These are phyloP conservation scores for Pholiota microspora DNA, from an alignment of 768 basidiomycete genomes.

Conservation along the genomic window DNA sequence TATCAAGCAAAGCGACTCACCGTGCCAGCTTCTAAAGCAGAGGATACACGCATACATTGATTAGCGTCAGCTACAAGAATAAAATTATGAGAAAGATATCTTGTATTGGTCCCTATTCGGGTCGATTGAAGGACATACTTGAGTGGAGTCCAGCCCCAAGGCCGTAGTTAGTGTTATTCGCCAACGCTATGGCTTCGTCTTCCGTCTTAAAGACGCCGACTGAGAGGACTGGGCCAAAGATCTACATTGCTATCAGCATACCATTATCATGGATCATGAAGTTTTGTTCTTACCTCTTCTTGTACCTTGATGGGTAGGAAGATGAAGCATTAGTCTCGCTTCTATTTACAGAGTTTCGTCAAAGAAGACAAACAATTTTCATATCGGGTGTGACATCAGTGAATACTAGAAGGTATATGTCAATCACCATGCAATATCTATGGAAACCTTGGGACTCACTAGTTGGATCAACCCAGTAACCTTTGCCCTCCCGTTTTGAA, in stretches of 20 bases:
- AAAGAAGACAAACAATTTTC: slow-evolving; percentile 61
- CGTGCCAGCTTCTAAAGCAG: slow-evolving; percentile 85
- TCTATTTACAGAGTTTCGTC: slow-evolving; percentile 1
- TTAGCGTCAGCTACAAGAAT: slow-evolving; percentile 62
- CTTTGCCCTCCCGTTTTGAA: slow-evolving; percentile 68
- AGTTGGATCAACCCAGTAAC: slow-evolving; percentile 89
- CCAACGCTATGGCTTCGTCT: slow-evolving; percentile 79
- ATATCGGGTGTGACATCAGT: slow-evolving; percentile 75
- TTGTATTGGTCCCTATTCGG: slow-evolving; percentile 1
- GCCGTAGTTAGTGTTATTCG: slow-evolving; percentile 89
- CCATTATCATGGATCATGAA: not conserved
- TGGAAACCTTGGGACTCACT: slow-evolving; percentile 43
- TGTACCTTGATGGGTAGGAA: slow-evolving; percentile 42
- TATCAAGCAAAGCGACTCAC: slow-evolving; percentile 39
- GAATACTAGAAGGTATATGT: slow-evolving; percentile 55
- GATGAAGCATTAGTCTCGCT: slow-evolving; percentile 1
- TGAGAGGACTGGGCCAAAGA: slow-evolving; percentile 91
- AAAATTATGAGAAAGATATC: slow-evolving; percentile 8
- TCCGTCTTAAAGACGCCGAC: slow-evolving; percentile 85
- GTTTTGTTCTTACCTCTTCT: slow-evolving; percentile 55
- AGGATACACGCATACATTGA: slow-evolving; percentile 88
- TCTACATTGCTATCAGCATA: slow-evolving; percentile 41
- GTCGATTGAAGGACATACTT: slow-evolving; percentile 43
- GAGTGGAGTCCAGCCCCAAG: slow-evolving; percentile 91
- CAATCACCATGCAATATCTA: not conserved